These are phyloP conservation scores for Trichosporon ovoides DNA, from an alignment of 1,284 basidiomycete genomes.

Conservation along the genomic window DNA sequence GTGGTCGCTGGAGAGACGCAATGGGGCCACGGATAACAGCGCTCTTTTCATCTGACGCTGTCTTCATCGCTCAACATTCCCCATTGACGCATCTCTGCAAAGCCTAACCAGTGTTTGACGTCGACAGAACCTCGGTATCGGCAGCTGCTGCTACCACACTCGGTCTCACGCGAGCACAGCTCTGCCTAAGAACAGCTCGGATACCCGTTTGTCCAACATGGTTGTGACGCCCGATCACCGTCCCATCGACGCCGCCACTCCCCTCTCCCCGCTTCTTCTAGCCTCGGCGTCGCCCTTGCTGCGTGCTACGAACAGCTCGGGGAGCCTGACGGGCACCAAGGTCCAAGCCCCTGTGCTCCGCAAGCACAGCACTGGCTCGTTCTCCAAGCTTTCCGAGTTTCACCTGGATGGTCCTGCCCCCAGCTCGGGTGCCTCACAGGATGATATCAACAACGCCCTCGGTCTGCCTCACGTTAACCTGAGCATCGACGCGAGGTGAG, in stretches of 20 bases:
- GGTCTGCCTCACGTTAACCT: conserved; percentile 61
- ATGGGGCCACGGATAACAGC: no score
- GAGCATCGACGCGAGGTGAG: conserved; percentile 69
- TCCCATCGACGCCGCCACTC: conserved; percentile 15
- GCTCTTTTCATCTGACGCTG: not conserved
- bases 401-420: conserved; percentile 31
- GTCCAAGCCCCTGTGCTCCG: conserved; percentile 15
- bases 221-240: conserved; percentile 23
- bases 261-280: conserved; percentile 23
- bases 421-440: conserved; percentile 13
- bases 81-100: no score
- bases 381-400: conserved; percentile 45
- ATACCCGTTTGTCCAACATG: conserved; percentile 17
- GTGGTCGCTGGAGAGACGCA: no score
- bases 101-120: no score
- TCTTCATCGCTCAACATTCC: not conserved
- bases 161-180: not conserved
- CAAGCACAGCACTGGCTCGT: conserved; percentile 38
- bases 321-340: not conserved
- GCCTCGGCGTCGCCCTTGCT: conserved; percentile 2
- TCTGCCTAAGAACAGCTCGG: not conserved
- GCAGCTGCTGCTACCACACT: not conserved
- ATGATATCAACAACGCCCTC: conserved; percentile 48
- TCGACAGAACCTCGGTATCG: not conserved
- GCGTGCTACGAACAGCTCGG: not conserved